Conservation (phyloP, 345 rosid species). For the Pistacia atlantica region DNA sequence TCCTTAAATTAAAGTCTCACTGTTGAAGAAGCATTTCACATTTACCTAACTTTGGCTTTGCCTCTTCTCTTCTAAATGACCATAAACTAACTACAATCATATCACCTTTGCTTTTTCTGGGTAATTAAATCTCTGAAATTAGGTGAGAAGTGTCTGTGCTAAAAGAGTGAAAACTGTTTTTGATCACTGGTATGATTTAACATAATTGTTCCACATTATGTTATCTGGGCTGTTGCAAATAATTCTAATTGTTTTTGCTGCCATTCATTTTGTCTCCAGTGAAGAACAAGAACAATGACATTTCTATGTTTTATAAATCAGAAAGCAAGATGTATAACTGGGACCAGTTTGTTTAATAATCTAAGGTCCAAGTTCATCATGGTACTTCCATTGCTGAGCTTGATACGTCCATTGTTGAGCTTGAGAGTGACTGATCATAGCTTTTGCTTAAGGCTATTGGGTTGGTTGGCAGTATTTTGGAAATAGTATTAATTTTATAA, state of each 20-base stretch:
- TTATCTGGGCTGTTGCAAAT: no score
- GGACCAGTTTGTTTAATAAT: neutral
- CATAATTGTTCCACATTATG: neutral
- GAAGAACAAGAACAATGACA: neutral
- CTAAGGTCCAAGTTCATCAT: neutral
- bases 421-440: constrained; percentile 11
- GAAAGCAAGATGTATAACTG: neutral
- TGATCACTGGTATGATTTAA: neutral
- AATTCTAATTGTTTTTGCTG: neutral
- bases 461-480: neutral
- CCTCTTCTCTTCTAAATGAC: neutral
- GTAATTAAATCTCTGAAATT: neutral
- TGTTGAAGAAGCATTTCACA: neutral
- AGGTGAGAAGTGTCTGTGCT: neutral
- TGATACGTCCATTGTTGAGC: neutral
- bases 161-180: neutral
- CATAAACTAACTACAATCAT: no score
- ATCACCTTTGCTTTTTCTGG: no score
- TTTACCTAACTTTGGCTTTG: neutral
- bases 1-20: neutral
- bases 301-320: neutral
- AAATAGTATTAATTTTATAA: no score
- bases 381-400: neutral
- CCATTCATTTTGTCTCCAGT: neutral
- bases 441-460: neutral